Base-by-base conservation (phyloP, 2,329 filamentous ascomycete species). In the Colletotrichum agaves region DNA sequence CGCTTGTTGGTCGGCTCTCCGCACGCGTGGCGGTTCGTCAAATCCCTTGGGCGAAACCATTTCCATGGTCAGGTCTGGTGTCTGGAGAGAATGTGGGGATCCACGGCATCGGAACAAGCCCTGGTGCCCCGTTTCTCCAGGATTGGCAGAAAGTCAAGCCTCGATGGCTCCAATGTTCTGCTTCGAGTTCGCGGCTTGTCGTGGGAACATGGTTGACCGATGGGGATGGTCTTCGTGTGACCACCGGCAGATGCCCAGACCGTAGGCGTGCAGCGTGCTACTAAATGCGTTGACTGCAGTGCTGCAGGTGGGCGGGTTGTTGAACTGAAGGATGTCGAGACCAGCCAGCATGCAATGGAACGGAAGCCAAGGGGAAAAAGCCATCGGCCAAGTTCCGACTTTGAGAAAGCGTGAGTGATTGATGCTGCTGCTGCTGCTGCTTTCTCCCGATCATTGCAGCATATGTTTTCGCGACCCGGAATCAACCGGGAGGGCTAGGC, bases 131-230 rank as follows among this genome's bases (percentile, higher is more conserved):
- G 39, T 23, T 35, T 50, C 52, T 47, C 52, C 33, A 33, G 35
- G 23, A 35, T 63, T 50, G 61, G 35, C 43, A 50, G 13, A 13
- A 23, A 43, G 10, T 31, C 8, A 58, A 63, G 52, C 61, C 43
- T 58, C 35, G 4, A 15, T 13, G n/a, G 52, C 44, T 33, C 43
- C 52, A 19, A n/a, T 41, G 7, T 50, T 43, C 10, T 53, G n/a
- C 49, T 17, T 35, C n/a, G 33, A 53, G n/a, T 23, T n/a, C 33
- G 21, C 23, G 33, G 27, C 6, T n/a, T 56, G 19, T 43, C 52
- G 35, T 8, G 27, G 6, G 1, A 27, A 27, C 27, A 7, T 39
- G 13, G 27, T 15, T 49, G 23, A 33, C 27, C 15, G 27, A 56
- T 39, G 2, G 31, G 39, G n/a, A n/a, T 15, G 8, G 15, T 44